These are phyloP conservation scores for Tolypocladium tundrense DNA, from an alignment of 2,329 filamentous ascomycete species.

Conservation along the genomic window DNA sequence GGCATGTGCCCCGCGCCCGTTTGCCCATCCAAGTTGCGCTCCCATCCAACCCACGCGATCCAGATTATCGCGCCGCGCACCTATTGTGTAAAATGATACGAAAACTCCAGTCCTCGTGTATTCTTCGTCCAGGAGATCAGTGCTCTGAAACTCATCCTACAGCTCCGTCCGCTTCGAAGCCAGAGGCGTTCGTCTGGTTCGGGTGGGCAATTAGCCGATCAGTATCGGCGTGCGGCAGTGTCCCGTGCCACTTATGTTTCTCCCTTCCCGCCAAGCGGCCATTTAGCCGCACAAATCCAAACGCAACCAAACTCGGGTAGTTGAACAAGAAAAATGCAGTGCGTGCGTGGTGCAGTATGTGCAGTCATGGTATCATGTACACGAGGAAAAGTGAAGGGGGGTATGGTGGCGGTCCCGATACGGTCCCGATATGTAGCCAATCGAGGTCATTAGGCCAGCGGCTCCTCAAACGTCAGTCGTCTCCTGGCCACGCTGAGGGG, in stretches of 20 bases:
- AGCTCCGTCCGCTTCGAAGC: not conserved
- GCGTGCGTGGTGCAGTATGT: slow-evolving; percentile 12
- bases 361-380: slow-evolving; percentile 27
- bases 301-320: not conserved
- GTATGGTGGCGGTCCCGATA: slow-evolving; percentile 4
- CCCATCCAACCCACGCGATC: not conserved
- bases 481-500: slow-evolving; percentile 60
- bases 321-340: not conserved
- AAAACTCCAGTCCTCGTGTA: not conserved
- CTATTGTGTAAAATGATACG: not conserved
- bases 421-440: not conserved
- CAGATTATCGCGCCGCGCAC: not conserved
- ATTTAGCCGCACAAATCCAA: not conserved
- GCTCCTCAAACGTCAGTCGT: slow-evolving; percentile 72
- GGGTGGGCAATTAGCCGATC: not conserved
- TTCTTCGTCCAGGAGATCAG: not conserved
- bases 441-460: slow-evolving; percentile 19
- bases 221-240: not conserved
- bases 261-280: not conserved
- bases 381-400: slow-evolving; percentile 11
- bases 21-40: not conserved
- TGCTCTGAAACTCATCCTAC: not conserved
- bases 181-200: not conserved
- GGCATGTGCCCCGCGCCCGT: not conserved
- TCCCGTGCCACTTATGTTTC: not conserved